Base-by-base conservation (phyloP, 1,284 basidiomycete genomes). In the Hortiboletus rubellus region DNA sequence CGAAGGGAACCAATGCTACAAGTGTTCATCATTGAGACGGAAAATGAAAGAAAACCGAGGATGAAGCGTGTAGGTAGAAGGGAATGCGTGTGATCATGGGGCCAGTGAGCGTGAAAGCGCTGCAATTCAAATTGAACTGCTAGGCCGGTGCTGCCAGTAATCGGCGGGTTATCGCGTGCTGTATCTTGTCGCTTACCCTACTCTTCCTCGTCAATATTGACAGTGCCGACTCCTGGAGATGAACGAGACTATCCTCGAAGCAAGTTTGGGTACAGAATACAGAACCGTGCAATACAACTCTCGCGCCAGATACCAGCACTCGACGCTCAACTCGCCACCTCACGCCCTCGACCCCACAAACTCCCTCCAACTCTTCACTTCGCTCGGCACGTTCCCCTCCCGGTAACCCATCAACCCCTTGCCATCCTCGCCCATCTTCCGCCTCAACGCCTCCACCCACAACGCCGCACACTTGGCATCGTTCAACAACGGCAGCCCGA, bases 351-450 rank as follows among this genome's bases (percentile, higher is more conserved):
- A 76, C 31, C 90, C 91, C 50, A 94, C 85, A 73, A 94, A 96
- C 73, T 94, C 92, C 58, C 86, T 80, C 93, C 93, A 96, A 43
- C 91, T 94, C 65, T 84, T 86, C 66, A 99, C 96, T 75, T 98
- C 96, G 11, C 87, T 82, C n/a, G 96, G 96, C 67, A 97, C 91
- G 57, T 81, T 85, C 43, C 94, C 96, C 76, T 98, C 96, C 49
- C 81, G 80, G 72, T 98, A 99, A 22, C 83, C 83, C 59, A 84
- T 77, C 67, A 98, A 77, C 45, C 90, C 92, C 59, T 89, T 92
- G 62, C 61, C 93, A 60, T 93, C 92, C 63, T 8, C 76, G 34
- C 91, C 89, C 72, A 98, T 91, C 77, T 97, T 96, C 74, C 87
- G 86, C 24, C 84, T 91, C 51, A 99, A 78, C 54, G 91, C 87